phyloP scores from a whole-genome alignment of 2,329 filamentous ascomycete genomes.

The Didymella segeticola region DNA sequence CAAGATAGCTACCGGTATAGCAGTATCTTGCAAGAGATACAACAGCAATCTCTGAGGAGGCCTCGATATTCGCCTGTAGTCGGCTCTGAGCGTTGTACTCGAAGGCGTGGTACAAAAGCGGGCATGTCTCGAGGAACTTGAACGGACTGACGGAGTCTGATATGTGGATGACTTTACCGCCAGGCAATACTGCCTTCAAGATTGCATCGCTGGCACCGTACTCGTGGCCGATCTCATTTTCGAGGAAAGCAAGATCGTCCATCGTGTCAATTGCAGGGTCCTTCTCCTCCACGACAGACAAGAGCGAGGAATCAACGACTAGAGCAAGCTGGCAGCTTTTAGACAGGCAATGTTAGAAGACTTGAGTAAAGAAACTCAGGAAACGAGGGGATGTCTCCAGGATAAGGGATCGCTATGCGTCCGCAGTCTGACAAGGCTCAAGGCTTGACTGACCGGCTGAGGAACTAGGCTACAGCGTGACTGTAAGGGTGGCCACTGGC shows the following conservation, averaged over 20 bases:
- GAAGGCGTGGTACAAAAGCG: constrained; percentile 51
- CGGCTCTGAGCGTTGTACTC: constrained; percentile 41
- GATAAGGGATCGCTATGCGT: constrained; percentile 2
- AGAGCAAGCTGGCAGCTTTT: background rate
- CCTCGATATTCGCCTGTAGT: constrained; percentile 49
- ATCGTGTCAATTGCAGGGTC: constrained; percentile 19
- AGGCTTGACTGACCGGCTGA: constrained; percentile 16
- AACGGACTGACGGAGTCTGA: constrained; percentile 38
- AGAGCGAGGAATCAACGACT: constrained; percentile 4
- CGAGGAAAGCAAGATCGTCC: constrained; percentile 35
- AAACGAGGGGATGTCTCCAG: background rate
- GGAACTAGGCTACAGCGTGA: constrained; percentile 25
- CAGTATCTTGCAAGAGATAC: constrained; percentile 51
- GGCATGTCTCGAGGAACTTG: constrained; percentile 45
- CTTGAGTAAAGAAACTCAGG: background rate
- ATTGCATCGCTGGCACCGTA: constrained; percentile 30
- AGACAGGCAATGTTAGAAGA: background rate
- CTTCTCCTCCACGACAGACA: background rate
- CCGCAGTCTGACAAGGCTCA: constrained; percentile 20
- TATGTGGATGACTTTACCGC: constrained; percentile 43
- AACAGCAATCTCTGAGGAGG: constrained; percentile 40
- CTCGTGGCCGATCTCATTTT: constrained; percentile 12
- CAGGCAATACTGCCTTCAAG: constrained; percentile 41
- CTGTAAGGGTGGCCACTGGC: constrained; percentile 8
- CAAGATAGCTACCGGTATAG: constrained; percentile 50